Evolutionary conservation across 768 basidiomycete species (phyloP).

Genomic region (Epithele typhae): DNA sequence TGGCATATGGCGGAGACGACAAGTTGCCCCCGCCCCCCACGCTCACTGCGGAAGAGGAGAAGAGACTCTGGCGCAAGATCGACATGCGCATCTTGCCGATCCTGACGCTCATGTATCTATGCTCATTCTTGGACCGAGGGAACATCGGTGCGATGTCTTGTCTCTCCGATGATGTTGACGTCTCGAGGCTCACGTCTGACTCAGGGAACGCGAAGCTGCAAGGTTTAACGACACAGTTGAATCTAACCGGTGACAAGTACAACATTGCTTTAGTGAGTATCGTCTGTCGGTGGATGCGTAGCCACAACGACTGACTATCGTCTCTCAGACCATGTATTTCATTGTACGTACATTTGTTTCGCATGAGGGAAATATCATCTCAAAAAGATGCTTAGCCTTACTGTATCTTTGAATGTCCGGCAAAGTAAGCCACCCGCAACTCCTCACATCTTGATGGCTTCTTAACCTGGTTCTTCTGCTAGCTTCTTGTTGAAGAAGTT

Average conservation of each 20-base stretch:
- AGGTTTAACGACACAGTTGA: slow-evolving; percentile 52
- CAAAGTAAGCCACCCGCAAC: slow-evolving; percentile 33
- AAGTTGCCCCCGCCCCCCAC: slow-evolving; percentile 40
- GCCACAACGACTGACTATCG: not conserved
- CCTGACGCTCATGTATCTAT: slow-evolving; percentile 27
- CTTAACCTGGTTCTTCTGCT: too few relatives aligned
- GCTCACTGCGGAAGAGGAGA: slow-evolving; percentile 48
- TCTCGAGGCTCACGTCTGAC: not conserved
- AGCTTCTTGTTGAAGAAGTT: slow-evolving; percentile 53
- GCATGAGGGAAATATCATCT: not conserved
- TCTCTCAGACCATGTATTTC: slow-evolving; percentile 64
- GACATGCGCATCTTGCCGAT: slow-evolving; percentile 28
- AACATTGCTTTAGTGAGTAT: slow-evolving; percentile 64
- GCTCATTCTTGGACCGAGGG: slow-evolving; percentile 27
- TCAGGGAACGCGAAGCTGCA: slow-evolving; percentile 26
- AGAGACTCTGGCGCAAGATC: slow-evolving; percentile 26
- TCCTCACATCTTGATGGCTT: too few relatives aligned
- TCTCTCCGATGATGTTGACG: slow-evolving; percentile 1
- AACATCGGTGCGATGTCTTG: slow-evolving; percentile 14
- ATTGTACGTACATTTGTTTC: slow-evolving; percentile 40
- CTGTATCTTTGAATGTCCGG: slow-evolving; percentile 64
- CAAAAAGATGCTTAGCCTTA: slow-evolving; percentile 37
- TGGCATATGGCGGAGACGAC: slow-evolving; percentile 43
- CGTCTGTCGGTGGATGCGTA: too few relatives aligned
- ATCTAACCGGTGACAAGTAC: slow-evolving; percentile 55